A percentile compares a stretch with the other conserved stretches of the same genome.
These are phyloP conservation scores for Fusarium ambrosium DNA, from an alignment of 2,329 filamentous ascomycete species.

Conservation along the genomic window DNA sequence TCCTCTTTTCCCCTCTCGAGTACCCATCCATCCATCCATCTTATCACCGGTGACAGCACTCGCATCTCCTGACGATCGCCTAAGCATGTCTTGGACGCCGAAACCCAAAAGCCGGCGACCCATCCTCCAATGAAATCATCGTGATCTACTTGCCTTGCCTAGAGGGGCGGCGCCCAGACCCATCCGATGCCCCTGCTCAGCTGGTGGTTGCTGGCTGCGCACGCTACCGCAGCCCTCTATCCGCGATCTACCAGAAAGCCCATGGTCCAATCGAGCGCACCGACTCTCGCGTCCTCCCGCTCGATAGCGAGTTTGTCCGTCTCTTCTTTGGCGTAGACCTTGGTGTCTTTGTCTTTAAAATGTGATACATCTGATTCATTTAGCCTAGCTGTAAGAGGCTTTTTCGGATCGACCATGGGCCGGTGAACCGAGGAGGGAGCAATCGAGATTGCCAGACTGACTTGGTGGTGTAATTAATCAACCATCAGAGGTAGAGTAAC, in stretches of 20 bases:
- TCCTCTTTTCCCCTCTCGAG: not conserved
- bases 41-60: conserved; percentile 4
- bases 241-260: conserved; percentile 18
- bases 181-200: conserved; percentile 33
- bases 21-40: not conserved
- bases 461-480: not conserved
- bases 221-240: conserved; percentile 8
- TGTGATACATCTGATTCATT: conserved; percentile 5
- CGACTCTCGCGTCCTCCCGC: conserved; percentile 36
- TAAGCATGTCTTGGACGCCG: conserved; percentile 13
- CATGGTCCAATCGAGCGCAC: conserved; percentile 17
- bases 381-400: not conserved
- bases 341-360: conserved; percentile 5
- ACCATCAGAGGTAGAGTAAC: not conserved
- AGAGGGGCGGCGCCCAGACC: conserved; percentile 4
- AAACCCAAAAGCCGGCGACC: conserved; percentile 6
- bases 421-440: conserved; percentile 5
- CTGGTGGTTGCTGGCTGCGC: conserved; percentile 23
- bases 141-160: not conserved
- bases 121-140: conserved; percentile 24
- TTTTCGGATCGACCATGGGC: conserved; percentile 32
- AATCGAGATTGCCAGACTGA: conserved; percentile 12
- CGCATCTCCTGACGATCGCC: conserved; percentile 37
- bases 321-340: conserved; percentile 4
- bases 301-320: conserved; percentile 14